Evolutionary conservation across 495 filamentous ascomycete species (phyloP).

Genomic region (Aspergillus affinis): DNA sequence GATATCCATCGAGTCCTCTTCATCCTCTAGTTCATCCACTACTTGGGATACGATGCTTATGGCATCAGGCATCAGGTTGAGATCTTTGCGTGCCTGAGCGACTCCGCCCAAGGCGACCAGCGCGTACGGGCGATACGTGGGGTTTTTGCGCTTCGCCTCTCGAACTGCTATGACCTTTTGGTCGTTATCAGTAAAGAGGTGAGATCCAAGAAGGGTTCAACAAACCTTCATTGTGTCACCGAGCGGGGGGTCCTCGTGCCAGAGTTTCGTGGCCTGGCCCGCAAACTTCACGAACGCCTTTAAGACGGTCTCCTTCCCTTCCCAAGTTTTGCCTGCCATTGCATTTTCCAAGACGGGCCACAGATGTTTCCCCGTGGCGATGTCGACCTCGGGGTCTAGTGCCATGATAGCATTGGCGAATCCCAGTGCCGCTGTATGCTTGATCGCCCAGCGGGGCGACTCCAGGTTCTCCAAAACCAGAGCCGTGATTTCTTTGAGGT

Average conservation of each 20-base stretch:
- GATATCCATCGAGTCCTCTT: constrained; percentile 68
- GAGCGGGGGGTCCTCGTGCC: constrained; percentile 50
- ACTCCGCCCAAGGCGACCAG: constrained; percentile 72
- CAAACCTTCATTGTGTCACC: constrained; percentile 54
- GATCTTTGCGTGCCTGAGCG: constrained; percentile 57
- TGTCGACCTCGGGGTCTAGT: constrained; percentile 56
- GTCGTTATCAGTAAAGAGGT: constrained; percentile 5
- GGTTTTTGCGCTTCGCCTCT: constrained; percentile 89
- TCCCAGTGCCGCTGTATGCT: constrained; percentile 80
- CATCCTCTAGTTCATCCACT: constrained; percentile 56
- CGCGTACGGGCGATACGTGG: constrained; percentile 72
- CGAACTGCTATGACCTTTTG: constrained; percentile 62
- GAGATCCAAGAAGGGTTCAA: constrained; percentile 26
- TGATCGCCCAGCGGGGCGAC: constrained; percentile 82
- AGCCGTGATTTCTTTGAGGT: constrained; percentile 75
- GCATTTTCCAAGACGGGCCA: constrained; percentile 85
- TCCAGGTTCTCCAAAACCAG: constrained; percentile 66
- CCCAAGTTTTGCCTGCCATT: constrained; percentile 84
- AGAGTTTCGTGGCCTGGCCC: constrained; percentile 57
- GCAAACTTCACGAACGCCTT: constrained; percentile 79
- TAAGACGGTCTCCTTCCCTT: constrained; percentile 89
- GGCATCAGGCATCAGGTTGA: constrained; percentile 70
- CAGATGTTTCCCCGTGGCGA: constrained; percentile 57
- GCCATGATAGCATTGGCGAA: constrained; percentile 70
- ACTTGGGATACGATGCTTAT: constrained; percentile 58